Evolutionary conservation across 495 filamentous ascomycete species (phyloP).

Genomic region (Penicillium soppii): DNA sequence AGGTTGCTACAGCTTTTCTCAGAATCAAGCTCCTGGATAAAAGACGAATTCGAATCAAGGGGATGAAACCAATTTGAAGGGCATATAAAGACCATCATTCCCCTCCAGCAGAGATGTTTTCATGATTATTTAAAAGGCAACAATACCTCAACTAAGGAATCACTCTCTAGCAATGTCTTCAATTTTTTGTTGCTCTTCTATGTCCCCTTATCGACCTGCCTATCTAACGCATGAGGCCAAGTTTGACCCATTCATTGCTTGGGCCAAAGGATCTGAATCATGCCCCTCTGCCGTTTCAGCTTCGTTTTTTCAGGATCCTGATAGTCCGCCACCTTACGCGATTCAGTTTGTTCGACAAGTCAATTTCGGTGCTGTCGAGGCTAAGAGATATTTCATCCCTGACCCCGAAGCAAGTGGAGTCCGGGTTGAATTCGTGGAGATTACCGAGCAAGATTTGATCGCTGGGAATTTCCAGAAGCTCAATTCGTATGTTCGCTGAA

Average conservation of each 20-base stretch:
- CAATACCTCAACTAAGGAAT: too few relatives aligned
- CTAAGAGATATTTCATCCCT: conserved; percentile 11
- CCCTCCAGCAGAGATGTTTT: too few relatives aligned
- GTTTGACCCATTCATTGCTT: conserved; percentile 6
- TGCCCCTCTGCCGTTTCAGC: neutral
- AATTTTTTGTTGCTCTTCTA: conserved; percentile 9
- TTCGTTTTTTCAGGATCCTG: conserved; percentile 1
- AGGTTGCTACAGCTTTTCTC: too few relatives aligned
- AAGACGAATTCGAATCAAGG: too few relatives aligned
- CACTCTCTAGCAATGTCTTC: conserved; percentile 14
- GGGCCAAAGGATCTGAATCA: conserved; percentile 8
- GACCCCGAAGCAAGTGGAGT: too few relatives aligned
- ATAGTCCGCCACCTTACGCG: neutral
- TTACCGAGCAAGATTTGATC: conserved; percentile 10
- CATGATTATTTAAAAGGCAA: too few relatives aligned
- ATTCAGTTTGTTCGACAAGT: conserved; percentile 12
- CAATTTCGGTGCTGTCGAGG: conserved; percentile 10
- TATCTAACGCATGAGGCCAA: conserved; percentile 5
- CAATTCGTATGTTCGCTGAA: conserved; percentile 10
- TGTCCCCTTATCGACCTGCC: conserved; percentile 2
- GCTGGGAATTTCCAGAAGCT: conserved; percentile 11
- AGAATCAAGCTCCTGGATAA: too few relatives aligned
- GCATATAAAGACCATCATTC: too few relatives aligned
- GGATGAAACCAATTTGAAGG: too few relatives aligned
- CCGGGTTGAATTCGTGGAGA: conserved; percentile 4